phyloP scores from a whole-genome alignment of 148 eudicot genomes.

The Fagopyrum tataricum region DNA sequence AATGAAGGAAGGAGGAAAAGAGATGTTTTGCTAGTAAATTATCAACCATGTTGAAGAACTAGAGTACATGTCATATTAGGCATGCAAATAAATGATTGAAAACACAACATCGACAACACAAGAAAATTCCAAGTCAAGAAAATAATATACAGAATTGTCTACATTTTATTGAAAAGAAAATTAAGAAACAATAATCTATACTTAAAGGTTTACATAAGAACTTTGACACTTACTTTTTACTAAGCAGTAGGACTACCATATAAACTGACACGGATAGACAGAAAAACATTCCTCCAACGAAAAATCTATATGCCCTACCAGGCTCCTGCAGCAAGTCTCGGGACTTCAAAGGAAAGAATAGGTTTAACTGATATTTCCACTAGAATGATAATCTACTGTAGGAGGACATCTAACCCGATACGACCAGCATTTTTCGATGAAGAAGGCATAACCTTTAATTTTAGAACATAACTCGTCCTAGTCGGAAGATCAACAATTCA shows the following conservation, averaged over 20 bases:
- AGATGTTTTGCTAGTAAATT: neutral
- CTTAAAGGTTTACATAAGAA: constrained; percentile 5
- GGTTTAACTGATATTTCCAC: neutral
- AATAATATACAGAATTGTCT: neutral
- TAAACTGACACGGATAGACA: neutral
- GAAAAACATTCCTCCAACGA: neutral
- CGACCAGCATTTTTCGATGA: neutral
- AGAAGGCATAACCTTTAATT: neutral
- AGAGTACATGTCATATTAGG: neutral
- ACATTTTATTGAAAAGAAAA: neutral
- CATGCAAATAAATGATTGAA: neutral
- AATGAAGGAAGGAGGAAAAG: neutral
- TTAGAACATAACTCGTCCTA: neutral
- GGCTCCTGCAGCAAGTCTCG: neutral
- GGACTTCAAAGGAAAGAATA: neutral
- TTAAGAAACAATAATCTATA: neutral
- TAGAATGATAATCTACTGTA: neutral
- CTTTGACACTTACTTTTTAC: neutral
- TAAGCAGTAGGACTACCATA: neutral
- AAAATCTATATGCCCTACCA: neutral
- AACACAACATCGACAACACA: neutral
- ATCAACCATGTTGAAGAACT: neutral
- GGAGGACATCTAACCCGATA: neutral
- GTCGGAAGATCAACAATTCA: neutral
- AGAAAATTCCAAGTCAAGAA: neutral